phyloP scores from a whole-genome alignment of 306 rosid genomes.

The Hylodesmum podocarpum region DNA sequence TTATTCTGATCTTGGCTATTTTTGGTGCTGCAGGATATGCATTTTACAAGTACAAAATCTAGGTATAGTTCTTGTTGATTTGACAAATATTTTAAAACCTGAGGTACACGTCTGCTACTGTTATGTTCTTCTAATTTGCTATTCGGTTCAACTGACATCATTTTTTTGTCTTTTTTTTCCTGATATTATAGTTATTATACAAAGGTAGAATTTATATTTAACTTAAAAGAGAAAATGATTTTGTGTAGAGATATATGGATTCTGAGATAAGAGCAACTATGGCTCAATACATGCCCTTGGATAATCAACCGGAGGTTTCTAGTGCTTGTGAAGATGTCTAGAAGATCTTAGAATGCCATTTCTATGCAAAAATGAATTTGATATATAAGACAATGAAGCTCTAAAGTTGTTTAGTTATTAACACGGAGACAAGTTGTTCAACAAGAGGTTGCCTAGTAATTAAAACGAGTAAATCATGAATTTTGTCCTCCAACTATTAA shows the following conservation, averaged over 20 bases:
- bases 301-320: constrained; percentile 60
- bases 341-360: neutral
- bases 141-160: neutral
- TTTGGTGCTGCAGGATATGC: constrained; percentile 68
- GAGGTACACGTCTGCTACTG: neutral
- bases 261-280: constrained; percentile 86
- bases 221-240: neutral
- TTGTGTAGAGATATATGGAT: constrained; percentile 83
- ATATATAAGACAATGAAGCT: neutral
- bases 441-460: neutral
- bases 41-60: constrained; percentile 91
- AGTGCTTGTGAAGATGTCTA: constrained; percentile 40
- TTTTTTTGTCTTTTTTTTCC: neutral
- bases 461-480: too few relatives aligned
- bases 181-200: neutral
- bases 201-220: neutral
- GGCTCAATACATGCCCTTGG: constrained; percentile 99
- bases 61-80: constrained; percentile 46
- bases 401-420: neutral
- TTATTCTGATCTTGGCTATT: too few relatives aligned
- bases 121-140: neutral
- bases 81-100: too few relatives aligned
- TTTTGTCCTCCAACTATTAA: too few relatives aligned
- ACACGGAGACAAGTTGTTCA: neutral
- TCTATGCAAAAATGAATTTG: neutral